phyloP scores from a whole-genome alignment of 108 stramenopile genomes.

The Chaetoceros muelleri region DNA sequence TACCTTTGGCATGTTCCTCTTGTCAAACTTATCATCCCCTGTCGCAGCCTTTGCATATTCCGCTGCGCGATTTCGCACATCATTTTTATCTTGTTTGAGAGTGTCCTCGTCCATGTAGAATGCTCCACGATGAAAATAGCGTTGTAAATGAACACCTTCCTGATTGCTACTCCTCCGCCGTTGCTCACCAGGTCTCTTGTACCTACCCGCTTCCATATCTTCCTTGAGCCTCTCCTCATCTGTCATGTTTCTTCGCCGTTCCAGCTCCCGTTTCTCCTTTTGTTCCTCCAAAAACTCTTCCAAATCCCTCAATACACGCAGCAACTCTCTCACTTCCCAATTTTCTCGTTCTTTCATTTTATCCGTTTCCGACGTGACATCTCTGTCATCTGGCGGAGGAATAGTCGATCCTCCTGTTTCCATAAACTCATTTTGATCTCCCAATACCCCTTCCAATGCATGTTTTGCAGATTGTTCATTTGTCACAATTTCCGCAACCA shows the following conservation, averaged over 20 bases:
- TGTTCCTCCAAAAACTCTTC: constrained; percentile 37
- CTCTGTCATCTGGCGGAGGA: constrained; percentile 32
- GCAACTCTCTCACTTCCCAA: constrained; percentile 75
- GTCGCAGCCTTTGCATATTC: constrained; percentile 80
- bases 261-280: constrained; percentile 47
- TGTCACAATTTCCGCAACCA: constrained; percentile 51
- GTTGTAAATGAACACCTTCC: constrained; percentile 59
- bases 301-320: constrained; percentile 50
- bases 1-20: constrained; percentile 71
- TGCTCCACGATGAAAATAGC: constrained; percentile 95
- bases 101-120: constrained; percentile 97
- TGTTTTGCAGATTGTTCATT: constrained; percentile 6
- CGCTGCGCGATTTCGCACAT: constrained; percentile 76
- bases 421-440: constrained; percentile 4
- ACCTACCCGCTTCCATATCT: constrained; percentile 49
- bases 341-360: constrained; percentile 35
- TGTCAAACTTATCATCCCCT: constrained; percentile 84
- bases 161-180: constrained; percentile 19
- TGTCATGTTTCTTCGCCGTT: constrained; percentile 74
- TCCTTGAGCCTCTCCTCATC: constrained; percentile 82
- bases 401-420: constrained; percentile 23
- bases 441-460: constrained; percentile 8
- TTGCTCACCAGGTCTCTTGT: constrained; percentile 42
- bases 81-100: constrained; percentile 51
- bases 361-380: constrained; percentile 32